Evolutionary conservation across 169 alveolate genomes (phyloP), one percentile per base, ranked within the genome.

Genomic region (Plasmodium malariae): DNA sequence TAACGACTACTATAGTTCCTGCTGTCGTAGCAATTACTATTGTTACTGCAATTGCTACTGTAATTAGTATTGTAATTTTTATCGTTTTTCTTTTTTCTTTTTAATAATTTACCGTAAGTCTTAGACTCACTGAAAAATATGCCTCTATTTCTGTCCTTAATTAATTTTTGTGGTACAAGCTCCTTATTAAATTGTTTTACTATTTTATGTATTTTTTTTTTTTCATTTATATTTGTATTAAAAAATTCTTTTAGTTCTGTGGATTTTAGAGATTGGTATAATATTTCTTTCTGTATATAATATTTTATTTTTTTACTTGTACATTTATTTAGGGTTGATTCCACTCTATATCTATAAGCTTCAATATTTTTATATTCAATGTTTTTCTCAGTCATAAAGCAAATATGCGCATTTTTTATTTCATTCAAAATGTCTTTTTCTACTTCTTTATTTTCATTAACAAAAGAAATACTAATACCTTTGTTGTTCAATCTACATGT

Each of bases 401-500:
- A 65, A 24, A 83, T 83, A 54, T 83, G 65, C 36, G 65, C 57
- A 21, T 68, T 54, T 24, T 19, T 11, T 30, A 83, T 83, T 68
- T 5, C 36, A 5, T 76, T 59, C 19, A 92, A 17, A 9, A 70
- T 62, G 11, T 88, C 86, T 26, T 73, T 34, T 48, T 92, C 92
- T 21, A 17, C 89, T 19, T 72, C 57, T 74, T 91, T 93, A 6
- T 89, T 67, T 3, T 94, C 94, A 69, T 95, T 93, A 76, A 94
- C 74, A 86, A 94, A 93, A 51, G 94, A 85, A 59, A 94, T 73
- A 32, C 93, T 93, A 49, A 93, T 97, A 9, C 99, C 99, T 59
- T 93, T 90, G 17, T 92, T 96, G 11, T 98, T 99, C 0, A 99
- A 99, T 69, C 99, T 94, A 17, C 99, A 99, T n/a, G 99, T 97